Evolutionary conservation across 73 alveolate species (phyloP).

Genomic region (Tetrahymena malaccensis): DNA sequence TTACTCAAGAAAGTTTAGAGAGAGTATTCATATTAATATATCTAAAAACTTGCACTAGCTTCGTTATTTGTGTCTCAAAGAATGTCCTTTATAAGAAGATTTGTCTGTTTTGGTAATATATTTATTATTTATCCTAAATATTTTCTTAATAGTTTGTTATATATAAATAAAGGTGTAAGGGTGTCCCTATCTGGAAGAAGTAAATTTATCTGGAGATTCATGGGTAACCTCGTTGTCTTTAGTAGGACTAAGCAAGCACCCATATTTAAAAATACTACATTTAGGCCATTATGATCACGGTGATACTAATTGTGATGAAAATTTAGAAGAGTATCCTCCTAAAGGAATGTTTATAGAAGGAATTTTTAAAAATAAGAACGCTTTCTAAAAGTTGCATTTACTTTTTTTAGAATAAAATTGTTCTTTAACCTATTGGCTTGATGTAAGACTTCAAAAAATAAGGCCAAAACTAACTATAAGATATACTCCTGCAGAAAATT

Average conservation of each 20-base stretch:
- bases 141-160: neutral
- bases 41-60: neutral
- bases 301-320: slow-evolving; percentile 27
- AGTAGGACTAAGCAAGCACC: slow-evolving; percentile 13
- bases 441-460: slow-evolving; percentile 15
- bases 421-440: slow-evolving; percentile 31
- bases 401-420: slow-evolving; percentile 22
- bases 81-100: slow-evolving; percentile 27
- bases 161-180: neutral
- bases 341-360: slow-evolving; percentile 29
- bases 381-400: slow-evolving; percentile 4
- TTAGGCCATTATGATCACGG: slow-evolving; percentile 39
- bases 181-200: slow-evolving; percentile 28
- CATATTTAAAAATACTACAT: slow-evolving; percentile 13
- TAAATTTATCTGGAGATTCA: slow-evolving; percentile 30
- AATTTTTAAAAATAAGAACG: slow-evolving; percentile 14
- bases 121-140: too few species aligned
- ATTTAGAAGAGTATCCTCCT: slow-evolving; percentile 17
- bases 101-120: neutral
- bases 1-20: slow-evolving; percentile 19
- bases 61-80: slow-evolving; percentile 9
- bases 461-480: slow-evolving; percentile 24
- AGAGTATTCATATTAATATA: slow-evolving; percentile 1
- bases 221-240: slow-evolving; percentile 14
- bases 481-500: neutral